Conservation (phyloP, 2,329 filamentous ascomycete genomes). For the Pseudocercospora ulei region DNA sequence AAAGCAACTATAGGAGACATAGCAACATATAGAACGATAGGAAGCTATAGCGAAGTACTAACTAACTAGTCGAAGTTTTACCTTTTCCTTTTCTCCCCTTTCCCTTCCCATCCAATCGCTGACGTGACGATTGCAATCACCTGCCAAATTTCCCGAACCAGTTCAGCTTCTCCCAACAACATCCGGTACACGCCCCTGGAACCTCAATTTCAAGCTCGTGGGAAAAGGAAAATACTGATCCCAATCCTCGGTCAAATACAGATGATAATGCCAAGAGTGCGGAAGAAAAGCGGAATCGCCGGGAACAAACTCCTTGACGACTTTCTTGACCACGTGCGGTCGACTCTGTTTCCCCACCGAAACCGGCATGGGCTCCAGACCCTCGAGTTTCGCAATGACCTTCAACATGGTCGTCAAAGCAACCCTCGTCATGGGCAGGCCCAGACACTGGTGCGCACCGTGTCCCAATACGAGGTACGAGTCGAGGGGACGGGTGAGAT, state of each 20-base stretch:
- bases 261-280: slow-evolving; percentile 35
- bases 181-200: slow-evolving; percentile 24
- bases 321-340: slow-evolving; percentile 39
- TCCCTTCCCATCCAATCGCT: too few species aligned
- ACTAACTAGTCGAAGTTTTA: too few species aligned
- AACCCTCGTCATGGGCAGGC: slow-evolving; percentile 38
- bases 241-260: slow-evolving; percentile 43
- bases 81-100: too few species aligned
- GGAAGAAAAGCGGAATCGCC: slow-evolving; percentile 31
- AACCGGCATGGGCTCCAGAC: slow-evolving; percentile 36
- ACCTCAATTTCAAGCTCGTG: slow-evolving; percentile 35
- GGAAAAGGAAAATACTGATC: slow-evolving; percentile 43
- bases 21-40: too few species aligned
- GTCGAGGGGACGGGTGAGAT: slow-evolving; percentile 36
- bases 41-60: too few species aligned
- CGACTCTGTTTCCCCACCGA: slow-evolving; percentile 28
- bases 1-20: too few species aligned
- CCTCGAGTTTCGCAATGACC: slow-evolving; percentile 37
- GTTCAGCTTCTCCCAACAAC: too few species aligned
- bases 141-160: too few species aligned
- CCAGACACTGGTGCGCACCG: slow-evolving; percentile 40
- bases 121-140: too few species aligned
- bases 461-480: slow-evolving; percentile 40
- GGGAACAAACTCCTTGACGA: slow-evolving; percentile 33
- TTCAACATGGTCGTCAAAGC: slow-evolving; percentile 42